phyloP scores from a whole-genome alignment of 805 yeast genomes.

The Kazachstania psychrophila region DNA sequence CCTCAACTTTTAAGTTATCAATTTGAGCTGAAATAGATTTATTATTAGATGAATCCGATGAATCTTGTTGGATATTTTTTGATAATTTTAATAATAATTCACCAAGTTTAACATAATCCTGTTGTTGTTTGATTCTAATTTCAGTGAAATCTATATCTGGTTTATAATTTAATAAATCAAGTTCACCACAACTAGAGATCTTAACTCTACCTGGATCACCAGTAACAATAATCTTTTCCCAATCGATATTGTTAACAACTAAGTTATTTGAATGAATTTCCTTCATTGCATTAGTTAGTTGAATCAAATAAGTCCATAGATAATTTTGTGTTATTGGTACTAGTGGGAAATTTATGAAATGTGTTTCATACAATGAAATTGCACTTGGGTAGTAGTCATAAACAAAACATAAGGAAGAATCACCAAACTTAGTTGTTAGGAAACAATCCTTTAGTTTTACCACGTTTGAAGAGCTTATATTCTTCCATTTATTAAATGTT shows the following conservation, averaged over 20 bases:
- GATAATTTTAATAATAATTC: conserved; percentile 33
- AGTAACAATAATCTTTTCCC: conserved; percentile 65
- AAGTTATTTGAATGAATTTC: conserved; percentile 57
- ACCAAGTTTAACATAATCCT: conserved; percentile 57
- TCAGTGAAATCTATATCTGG: conserved; percentile 12
- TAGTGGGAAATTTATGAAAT: conserved; percentile 35
- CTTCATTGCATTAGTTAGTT: conserved; percentile 60
- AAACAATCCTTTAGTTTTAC: conserved; percentile 72
- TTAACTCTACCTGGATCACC: conserved; percentile 58
- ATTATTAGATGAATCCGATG: conserved; percentile 5
- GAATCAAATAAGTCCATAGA: conserved; percentile 71
- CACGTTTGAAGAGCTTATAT: conserved; percentile 41
- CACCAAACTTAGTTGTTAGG: conserved; percentile 79
- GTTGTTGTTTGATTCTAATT: conserved; percentile 33
- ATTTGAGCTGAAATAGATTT: conserved; percentile 2
- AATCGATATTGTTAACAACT: conserved; percentile 45
- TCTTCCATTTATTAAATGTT: conserved; percentile 58
- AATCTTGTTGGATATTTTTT: conserved; percentile 6
- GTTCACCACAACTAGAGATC: conserved; percentile 59
- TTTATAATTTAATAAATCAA: conserved; percentile 50
- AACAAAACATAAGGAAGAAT: conserved; percentile 61
- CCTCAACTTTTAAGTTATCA: conserved; percentile 29
- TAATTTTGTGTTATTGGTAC: conserved; percentile 45
- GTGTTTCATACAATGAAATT: conserved; percentile 58
- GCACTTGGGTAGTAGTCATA: conserved; percentile 83